Conservation (phyloP, 768 basidiomycete species). For the Boletellus ananas region DNA sequence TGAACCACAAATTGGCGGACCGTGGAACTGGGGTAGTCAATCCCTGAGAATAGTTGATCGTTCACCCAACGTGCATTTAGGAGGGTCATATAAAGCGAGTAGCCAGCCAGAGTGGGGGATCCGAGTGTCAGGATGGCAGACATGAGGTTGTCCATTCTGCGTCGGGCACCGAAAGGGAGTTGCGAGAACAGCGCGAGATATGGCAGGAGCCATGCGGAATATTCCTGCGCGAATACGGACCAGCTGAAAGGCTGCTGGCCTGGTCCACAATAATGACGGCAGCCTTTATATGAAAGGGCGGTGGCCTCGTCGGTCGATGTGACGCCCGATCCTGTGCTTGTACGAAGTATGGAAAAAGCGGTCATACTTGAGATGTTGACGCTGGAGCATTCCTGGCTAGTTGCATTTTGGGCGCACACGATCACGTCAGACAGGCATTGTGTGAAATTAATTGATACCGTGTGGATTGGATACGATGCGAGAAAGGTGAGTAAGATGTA, state of each 20-base stretch:
- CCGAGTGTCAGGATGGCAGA: conserved; percentile 43
- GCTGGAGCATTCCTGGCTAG: background rate
- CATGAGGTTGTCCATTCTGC: conserved; percentile 39
- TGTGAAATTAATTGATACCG: conserved; percentile 3
- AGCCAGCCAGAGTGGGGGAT: conserved; percentile 43
- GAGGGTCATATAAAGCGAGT: conserved; percentile 42
- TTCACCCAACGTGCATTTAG: conserved; percentile 44
- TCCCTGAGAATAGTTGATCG: conserved; percentile 27
- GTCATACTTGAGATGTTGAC: conserved; percentile 1
- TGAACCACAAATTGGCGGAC: conserved; percentile 25
- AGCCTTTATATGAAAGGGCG: conserved; percentile 7
- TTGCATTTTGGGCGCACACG: background rate
- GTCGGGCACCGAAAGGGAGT: conserved; percentile 44
- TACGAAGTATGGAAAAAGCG: conserved; percentile 15
- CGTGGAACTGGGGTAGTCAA: conserved; percentile 21
- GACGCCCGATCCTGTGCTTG: conserved; percentile 3
- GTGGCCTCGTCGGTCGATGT: background rate
- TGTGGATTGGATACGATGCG: background rate
- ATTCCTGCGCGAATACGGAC: conserved; percentile 32
- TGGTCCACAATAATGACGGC: conserved; percentile 7
- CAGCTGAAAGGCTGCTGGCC: conserved; percentile 17
- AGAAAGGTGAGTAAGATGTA: background rate
- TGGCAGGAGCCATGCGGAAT: conserved; percentile 44
- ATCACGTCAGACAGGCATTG: conserved; percentile 12
- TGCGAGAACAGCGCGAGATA: conserved; percentile 48